Evolutionary conservation across 2,329 filamentous ascomycete species (phyloP).

Genomic region (Fusarium sp.): DNA sequence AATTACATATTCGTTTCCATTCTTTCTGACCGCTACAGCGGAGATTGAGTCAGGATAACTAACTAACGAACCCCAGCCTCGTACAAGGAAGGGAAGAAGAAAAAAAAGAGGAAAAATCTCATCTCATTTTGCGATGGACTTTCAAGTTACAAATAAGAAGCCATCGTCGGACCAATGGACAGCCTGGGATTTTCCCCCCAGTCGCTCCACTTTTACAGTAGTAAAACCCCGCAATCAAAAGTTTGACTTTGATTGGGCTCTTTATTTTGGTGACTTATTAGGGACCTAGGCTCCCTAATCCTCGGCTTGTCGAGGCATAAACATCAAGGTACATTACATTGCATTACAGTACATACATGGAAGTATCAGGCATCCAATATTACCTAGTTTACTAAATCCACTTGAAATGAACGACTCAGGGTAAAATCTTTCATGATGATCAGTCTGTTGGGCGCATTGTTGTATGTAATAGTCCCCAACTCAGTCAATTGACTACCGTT

Average conservation of each 20-base stretch:
- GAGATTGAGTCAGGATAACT: conserved; percentile 6
- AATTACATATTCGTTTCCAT: neutral
- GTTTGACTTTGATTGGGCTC: conserved; percentile 26
- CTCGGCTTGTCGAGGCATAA: conserved; percentile 35
- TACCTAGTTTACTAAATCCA: conserved; percentile 30
- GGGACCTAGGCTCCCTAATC: neutral
- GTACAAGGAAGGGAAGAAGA: neutral
- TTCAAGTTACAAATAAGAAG: conserved; percentile 33
- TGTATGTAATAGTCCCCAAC: neutral
- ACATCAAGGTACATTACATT: neutral
- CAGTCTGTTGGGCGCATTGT: conserved; percentile 8
- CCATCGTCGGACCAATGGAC: conserved; percentile 45
- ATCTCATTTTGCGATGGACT: conserved; percentile 4
- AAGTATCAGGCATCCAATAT: conserved; percentile 26
- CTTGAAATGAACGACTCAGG: neutral
- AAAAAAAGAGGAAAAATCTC: neutral
- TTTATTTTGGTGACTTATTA: conserved; percentile 11
- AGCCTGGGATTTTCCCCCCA: conserved; percentile 36
- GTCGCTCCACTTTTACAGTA: conserved; percentile 17
- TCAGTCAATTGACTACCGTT: conserved; percentile 8
- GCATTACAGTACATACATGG: neutral
- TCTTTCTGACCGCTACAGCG: conserved; percentile 17
- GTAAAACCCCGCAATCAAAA: conserved; percentile 45
- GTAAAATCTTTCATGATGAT: conserved; percentile 32
- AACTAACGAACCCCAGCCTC: neutral